phyloP scores from a whole-genome alignment of 2,329 filamentous ascomycete genomes.

The Cadophora sp. region DNA sequence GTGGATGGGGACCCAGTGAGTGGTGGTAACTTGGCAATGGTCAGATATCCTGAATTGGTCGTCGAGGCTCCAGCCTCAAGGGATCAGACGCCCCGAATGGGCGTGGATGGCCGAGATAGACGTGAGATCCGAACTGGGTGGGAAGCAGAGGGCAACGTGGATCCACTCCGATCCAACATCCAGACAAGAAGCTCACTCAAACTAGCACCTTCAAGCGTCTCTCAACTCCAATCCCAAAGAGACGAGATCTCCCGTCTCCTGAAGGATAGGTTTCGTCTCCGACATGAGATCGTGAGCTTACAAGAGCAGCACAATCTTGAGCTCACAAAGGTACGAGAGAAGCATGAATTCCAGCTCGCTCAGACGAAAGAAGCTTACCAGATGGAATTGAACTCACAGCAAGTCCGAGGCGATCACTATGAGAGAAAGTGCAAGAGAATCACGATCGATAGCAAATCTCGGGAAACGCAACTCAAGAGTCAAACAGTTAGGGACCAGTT shows the following conservation, averaged over 20 bases:
- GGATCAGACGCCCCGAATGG: background rate
- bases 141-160: background rate
- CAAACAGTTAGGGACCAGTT: background rate
- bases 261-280: background rate
- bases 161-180: background rate
- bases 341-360: too few relatives aligned
- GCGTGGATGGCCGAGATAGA: background rate
- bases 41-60: background rate
- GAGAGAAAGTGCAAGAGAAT: background rate
- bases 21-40: background rate
- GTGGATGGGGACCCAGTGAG: background rate
- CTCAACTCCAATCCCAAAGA: background rate
- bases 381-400: background rate
- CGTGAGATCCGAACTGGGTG: background rate
- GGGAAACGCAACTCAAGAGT: background rate
- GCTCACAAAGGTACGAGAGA: background rate
- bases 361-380: background rate
- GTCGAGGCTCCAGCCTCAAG: background rate
- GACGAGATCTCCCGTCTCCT: background rate
- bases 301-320: background rate
- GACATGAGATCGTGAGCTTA: background rate
- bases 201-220: background rate
- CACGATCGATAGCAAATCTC: background rate
- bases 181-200: background rate
- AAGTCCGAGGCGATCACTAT: background rate